Conservation (phyloP, 257 asterid genomes). For the Penstemon eatonii region DNA sequence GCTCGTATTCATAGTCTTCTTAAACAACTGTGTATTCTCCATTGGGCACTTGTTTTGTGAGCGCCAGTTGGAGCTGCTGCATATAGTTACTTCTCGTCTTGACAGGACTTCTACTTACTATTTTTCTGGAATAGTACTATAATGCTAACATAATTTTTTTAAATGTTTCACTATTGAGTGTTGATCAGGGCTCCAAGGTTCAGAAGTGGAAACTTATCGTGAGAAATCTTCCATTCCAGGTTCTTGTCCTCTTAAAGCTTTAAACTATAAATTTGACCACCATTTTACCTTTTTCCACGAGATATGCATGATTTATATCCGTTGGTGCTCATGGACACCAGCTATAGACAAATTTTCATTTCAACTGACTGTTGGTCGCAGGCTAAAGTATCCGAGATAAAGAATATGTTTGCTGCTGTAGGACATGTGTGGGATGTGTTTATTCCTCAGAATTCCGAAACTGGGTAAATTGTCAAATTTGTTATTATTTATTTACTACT, state of each 20-base stretch:
- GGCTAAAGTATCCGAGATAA: conserved; percentile 75
- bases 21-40: too few relatives aligned
- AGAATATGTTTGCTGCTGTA: conserved; percentile 63
- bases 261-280: conserved; percentile 1
- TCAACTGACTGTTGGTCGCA: conserved; percentile 43
- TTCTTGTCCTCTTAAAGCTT: conserved; percentile 28
- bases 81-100: conserved; percentile 11
- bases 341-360: background rate
- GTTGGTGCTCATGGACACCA: background rate
- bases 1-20: too few relatives aligned
- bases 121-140: background rate
- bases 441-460: conserved; percentile 81
- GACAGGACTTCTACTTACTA: conserved; percentile 12
- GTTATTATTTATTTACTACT: background rate
- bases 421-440: conserved; percentile 93
- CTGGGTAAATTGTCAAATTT: conserved; percentile 53
- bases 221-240: conserved; percentile 97
- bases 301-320: conserved; percentile 4
- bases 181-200: conserved; percentile 84
- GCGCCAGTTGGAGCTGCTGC: background rate
- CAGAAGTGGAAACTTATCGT: conserved; percentile 93
- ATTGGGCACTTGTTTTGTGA: background rate
- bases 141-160: background rate
- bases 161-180: conserved; percentile 24
- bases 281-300: background rate